Evolutionary conservation across 805 yeast genomes (phyloP).

Genomic region (Crinitomyces ghanaensis): DNA sequence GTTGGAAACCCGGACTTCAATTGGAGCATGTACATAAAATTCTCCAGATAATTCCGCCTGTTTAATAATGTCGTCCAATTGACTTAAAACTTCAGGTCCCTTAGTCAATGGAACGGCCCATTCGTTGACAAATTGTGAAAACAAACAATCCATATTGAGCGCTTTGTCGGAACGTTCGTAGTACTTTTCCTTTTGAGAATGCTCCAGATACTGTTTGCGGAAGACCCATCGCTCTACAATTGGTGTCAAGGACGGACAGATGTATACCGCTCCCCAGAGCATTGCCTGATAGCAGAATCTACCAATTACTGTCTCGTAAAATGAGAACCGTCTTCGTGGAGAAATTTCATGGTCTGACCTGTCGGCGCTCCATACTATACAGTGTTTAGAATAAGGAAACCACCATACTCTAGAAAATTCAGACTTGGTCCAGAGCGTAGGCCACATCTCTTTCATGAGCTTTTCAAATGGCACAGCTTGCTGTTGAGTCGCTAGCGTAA

Average conservation of each 20-base stretch:
- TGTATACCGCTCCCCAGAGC: constrained; percentile 65
- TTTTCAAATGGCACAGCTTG: constrained; percentile 73
- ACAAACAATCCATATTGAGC: constrained; percentile 89
- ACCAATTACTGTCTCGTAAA: constrained; percentile 79
- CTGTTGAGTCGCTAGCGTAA: constrained; percentile 67
- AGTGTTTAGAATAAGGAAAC: constrained; percentile 85
- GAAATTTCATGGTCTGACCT: constrained; percentile 45
- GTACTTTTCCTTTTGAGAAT: constrained; percentile 44
- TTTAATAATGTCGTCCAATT: constrained; percentile 37
- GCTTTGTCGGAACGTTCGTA: constrained; percentile 78
- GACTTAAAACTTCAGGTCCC: constrained; percentile 59
- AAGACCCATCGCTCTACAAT: constrained; percentile 76
- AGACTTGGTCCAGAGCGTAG: constrained; percentile 71
- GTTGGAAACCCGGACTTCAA: constrained; percentile 89
- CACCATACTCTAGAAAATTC: constrained; percentile 94
- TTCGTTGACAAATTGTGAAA: constrained; percentile 88
- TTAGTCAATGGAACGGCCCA: constrained; percentile 87
- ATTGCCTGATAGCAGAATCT: constrained; percentile 69
- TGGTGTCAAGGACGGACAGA: constrained; percentile 72
- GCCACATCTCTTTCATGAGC: constrained; percentile 54
- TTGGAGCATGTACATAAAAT: constrained; percentile 86
- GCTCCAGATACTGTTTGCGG: constrained; percentile 62
- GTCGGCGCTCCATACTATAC: constrained; percentile 83
- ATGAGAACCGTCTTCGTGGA: constrained; percentile 55
- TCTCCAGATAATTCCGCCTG: constrained; percentile 49